Percentiles rank a stretch among this genome's conserved stretches.
Evolutionary conservation across 2,329 filamentous ascomycete species (phyloP).

Genomic region (Fusarium foetens): DNA sequence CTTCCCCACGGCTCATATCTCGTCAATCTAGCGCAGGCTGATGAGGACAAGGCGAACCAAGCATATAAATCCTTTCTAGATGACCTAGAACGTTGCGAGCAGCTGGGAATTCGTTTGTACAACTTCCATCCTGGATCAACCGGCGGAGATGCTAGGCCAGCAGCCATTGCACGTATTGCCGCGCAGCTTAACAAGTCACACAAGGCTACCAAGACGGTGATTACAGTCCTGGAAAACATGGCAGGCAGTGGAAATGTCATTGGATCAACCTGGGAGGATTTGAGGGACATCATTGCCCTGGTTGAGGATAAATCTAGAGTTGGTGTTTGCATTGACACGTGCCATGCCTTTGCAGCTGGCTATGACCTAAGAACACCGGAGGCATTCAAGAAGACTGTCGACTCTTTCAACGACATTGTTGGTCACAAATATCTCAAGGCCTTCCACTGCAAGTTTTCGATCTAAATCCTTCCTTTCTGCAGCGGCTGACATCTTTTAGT

Average conservation of each 20-base stretch:
- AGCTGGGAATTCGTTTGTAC: slow-evolving; percentile 88
- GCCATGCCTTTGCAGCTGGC: slow-evolving; percentile 93
- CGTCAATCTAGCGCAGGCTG: slow-evolving; percentile 91
- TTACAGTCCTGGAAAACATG: slow-evolving; percentile 95
- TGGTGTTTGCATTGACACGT: slow-evolving; percentile 96
- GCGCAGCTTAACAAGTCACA: slow-evolving; percentile 85
- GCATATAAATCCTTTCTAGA: slow-evolving; percentile 89
- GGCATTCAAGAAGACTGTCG: slow-evolving; percentile 77
- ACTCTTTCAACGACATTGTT: slow-evolving; percentile 79
- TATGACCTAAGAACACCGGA: slow-evolving; percentile 85
- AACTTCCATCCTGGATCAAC: slow-evolving; percentile 97
- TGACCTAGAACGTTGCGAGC: slow-evolving; percentile 85
- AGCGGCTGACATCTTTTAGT: slow-evolving; percentile 54
- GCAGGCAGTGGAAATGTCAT: slow-evolving; percentile 89
- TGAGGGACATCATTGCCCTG: slow-evolving; percentile 82
- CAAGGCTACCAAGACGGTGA: slow-evolving; percentile 76
- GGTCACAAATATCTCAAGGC: slow-evolving; percentile 84
- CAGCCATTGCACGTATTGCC: slow-evolving; percentile 82
- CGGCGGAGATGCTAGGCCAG: slow-evolving; percentile 71
- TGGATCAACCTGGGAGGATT: slow-evolving; percentile 85
- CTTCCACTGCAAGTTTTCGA: slow-evolving; percentile 67
- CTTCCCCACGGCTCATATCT: slow-evolving; percentile 96
- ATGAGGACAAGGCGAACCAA: slow-evolving; percentile 81
- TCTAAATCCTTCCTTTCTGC: neutral
- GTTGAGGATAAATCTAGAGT: slow-evolving; percentile 85